Evolutionary conservation across 495 filamentous ascomycete species (phyloP), one percentile per base, ranked within the genome.

Genomic region (Tuber magnatum): DNA sequence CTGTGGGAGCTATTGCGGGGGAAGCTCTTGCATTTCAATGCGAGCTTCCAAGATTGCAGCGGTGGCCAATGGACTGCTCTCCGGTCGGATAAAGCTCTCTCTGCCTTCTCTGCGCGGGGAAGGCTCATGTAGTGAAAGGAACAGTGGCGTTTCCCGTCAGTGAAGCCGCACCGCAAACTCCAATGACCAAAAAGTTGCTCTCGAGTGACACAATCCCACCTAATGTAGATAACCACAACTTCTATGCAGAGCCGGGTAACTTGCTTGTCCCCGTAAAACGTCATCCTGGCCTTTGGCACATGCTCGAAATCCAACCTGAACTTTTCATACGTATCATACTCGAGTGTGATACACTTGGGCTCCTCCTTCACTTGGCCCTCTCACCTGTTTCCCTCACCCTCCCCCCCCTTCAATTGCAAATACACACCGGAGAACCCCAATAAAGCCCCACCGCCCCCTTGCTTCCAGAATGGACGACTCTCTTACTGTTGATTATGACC

Each of bases 381-480:
- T 75, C 76, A 79, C 76, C 71, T 75, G 61, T 65, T 72, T 69
- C 32, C n/a, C 56, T 35, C 2, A 56, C 24, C 70, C 68, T 56
- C 41, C 39, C 39, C 39, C 18, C 41, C 24, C 70, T 44, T 56
- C 41, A 40, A 51, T 48, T 42, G 24, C 68, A 74, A 71, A 41
- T 41, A 41, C 39, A 38, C 41, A n/a, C 42, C 75, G 22, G 18
- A 39, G 73, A 75, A 68, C 68, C 48, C 32, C 38, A 69, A 68
- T 41, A 78, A 56, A 32, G 68, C 44, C 24, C 56, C 32, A 7
- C 70, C 44, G 16, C 40, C 18, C 61, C 69, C 41, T 51, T 48
- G 2, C 68, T 8, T 22, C 28, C 73, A 56, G 44, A 51, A 81
- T 81, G 79, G 78, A 81, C 48, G 79, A 80, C 72, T 80, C 75